Conservation (phyloP, 164 flowering plant genomes). For the Nymphaea thermarum region DNA sequence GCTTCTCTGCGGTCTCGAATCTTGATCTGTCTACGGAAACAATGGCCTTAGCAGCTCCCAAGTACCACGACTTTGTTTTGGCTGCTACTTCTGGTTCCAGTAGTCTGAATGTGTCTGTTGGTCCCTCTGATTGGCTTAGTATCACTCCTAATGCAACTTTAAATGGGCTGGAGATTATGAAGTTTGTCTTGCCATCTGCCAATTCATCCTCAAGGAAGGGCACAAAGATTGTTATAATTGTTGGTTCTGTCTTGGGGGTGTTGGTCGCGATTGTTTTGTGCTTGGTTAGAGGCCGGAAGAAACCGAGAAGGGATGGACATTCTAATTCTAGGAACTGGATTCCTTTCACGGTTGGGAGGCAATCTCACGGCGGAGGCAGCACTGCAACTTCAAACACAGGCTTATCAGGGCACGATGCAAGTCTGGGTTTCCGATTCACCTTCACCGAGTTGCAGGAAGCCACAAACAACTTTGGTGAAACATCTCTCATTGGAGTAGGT, state of each 20-base stretch:
- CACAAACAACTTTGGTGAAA: constrained; percentile 71
- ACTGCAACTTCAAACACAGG: neutral
- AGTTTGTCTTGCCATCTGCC: constrained; percentile 17
- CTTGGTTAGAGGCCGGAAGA: constrained; percentile 27
- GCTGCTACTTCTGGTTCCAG: constrained; percentile 2
- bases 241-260: constrained; percentile 27
- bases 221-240: constrained; percentile 17
- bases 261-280: constrained; percentile 14
- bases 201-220: constrained; percentile 22
- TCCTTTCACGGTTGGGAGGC: constrained; percentile 9
- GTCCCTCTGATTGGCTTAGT: constrained; percentile 20
- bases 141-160: constrained; percentile 33
- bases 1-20: constrained; percentile 16
- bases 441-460: constrained; percentile 58
- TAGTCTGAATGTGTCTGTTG: constrained; percentile 35
- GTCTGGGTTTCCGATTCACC: constrained; percentile 41
- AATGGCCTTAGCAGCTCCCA: constrained; percentile 30
- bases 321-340: constrained; percentile 16
- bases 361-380: constrained; percentile 9
- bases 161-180: constrained; percentile 86
- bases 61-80: constrained; percentile 39
- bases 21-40: constrained; percentile 29
- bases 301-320: constrained; percentile 6
- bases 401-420: constrained; percentile 17
- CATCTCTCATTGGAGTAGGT: constrained; percentile 67